Evolutionary conservation across 306 rosid genomes (phyloP).

Genomic region (Prunus campanulata): DNA sequence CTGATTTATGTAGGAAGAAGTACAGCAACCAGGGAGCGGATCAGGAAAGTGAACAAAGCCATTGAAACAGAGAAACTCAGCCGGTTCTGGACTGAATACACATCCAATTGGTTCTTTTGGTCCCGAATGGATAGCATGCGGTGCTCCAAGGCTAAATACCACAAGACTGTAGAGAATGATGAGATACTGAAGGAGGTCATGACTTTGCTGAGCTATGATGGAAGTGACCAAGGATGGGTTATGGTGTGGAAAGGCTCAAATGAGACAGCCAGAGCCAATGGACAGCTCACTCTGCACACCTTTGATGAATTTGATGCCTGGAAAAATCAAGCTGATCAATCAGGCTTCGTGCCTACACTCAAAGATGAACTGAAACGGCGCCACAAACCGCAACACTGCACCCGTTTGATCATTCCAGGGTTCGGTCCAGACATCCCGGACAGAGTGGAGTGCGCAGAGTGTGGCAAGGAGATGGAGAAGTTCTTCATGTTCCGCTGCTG

Average conservation of each 20-base stretch:
- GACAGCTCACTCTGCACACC: conserved; percentile 40
- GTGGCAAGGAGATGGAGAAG: conserved; percentile 87
- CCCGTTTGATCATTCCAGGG: conserved; percentile 71
- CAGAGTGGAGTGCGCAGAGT: conserved; percentile 74
- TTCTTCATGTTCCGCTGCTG: conserved; percentile 91
- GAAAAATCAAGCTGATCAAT: conserved; percentile 21
- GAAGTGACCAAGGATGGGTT: conserved; percentile 80
- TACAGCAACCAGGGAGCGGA: conserved; percentile 41
- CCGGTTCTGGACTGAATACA: conserved; percentile 42
- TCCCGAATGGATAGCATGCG: conserved; percentile 79
- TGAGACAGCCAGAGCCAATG: conserved; percentile 68
- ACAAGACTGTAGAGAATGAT: conserved; percentile 53
- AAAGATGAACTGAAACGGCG: conserved; percentile 23
- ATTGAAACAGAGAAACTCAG: conserved; percentile 44
- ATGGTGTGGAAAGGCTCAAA: conserved; percentile 46
- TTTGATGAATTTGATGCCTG: conserved; percentile 42
- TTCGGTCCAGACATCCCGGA: conserved; percentile 60
- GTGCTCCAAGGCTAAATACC: conserved; percentile 55
- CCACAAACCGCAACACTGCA: conserved; percentile 71
- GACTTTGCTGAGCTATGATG: conserved; percentile 75
- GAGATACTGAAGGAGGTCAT: conserved; percentile 60
- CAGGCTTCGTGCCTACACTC: conserved; percentile 48
- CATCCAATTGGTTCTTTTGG: conserved; percentile 85
- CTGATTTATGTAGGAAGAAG: conserved; percentile 72
- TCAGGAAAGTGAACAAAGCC: conserved; percentile 35